Evolutionary conservation across 176 grass and related monocot genomes (phyloP).

Genomic region (Phoenix dactylifera): DNA sequence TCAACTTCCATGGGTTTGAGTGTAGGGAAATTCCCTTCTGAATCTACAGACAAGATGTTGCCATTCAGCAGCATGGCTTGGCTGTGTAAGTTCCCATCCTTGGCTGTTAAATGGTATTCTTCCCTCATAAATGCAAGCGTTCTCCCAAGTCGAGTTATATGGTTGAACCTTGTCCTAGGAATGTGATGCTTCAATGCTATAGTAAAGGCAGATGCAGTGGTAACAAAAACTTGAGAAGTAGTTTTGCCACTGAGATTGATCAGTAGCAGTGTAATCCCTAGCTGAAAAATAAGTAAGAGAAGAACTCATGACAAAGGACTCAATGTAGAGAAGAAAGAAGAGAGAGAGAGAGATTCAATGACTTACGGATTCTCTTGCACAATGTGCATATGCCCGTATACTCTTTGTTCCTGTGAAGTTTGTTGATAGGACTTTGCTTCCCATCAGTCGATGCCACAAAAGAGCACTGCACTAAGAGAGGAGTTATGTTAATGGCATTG

Average conservation of each 20-base stretch:
- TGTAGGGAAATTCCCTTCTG: constrained; percentile 39
- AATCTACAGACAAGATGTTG: constrained; percentile 31
- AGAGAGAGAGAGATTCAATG: not conserved
- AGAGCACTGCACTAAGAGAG: constrained; percentile 4
- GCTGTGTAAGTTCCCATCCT: constrained; percentile 45
- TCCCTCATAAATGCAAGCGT: constrained; percentile 20
- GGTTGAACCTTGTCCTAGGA: constrained; percentile 2
- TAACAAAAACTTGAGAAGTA: constrained; percentile 28
- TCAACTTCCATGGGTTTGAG: constrained; percentile 25
- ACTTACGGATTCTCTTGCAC: constrained; percentile 7
- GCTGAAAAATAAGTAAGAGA: constrained; percentile 22
- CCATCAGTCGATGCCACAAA: constrained; percentile 14
- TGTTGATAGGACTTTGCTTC: not conserved
- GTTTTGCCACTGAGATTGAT: constrained; percentile 72
- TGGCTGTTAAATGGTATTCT: constrained; percentile 53
- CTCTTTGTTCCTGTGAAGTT: constrained; percentile 13
- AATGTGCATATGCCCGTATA: constrained; percentile 15
- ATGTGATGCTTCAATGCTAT: not conserved
- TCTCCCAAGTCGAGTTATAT: not conserved
- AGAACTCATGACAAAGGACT: not conserved
- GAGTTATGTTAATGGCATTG: too few species aligned
- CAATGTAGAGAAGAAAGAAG: not conserved
- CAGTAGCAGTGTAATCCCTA: constrained; percentile 66
- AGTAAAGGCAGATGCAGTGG: not conserved
- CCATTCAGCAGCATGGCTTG: constrained; percentile 70